These are phyloP conservation scores for Malus sylvestris DNA, from an alignment of 306 rosid genomes.

Conservation along the genomic window DNA sequence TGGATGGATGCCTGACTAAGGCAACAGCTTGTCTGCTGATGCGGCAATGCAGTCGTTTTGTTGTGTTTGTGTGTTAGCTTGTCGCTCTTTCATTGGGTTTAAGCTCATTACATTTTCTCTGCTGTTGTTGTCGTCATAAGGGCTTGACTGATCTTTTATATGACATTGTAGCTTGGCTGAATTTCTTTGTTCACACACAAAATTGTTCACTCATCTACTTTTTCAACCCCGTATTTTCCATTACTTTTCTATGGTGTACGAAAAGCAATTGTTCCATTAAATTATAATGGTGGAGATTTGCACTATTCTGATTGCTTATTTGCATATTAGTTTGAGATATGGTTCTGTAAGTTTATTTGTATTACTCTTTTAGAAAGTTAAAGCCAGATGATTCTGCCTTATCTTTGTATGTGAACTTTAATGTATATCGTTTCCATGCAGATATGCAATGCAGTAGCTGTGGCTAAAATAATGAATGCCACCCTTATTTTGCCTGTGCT, in stretches of 20 bases:
- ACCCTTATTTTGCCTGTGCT: slow-evolving; percentile 94
- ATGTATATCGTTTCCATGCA: slow-evolving; percentile 28
- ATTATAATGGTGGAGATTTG: neutral
- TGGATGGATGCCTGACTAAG: neutral
- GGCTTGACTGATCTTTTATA: neutral
- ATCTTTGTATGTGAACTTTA: neutral
- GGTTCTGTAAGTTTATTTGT: neutral
- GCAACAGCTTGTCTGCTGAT: neutral
- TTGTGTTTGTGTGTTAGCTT: neutral
- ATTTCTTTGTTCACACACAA: neutral
- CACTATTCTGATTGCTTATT: neutral
- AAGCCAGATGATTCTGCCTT: neutral
- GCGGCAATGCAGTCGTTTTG: neutral
- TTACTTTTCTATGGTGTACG: neutral
- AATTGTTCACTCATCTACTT: neutral
- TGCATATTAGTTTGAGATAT: neutral
- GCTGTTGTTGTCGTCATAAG: neutral
- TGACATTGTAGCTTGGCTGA: neutral
- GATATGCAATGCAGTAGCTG: slow-evolving; percentile 99
- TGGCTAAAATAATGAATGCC: slow-evolving; percentile 95
- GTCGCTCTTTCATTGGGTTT: neutral
- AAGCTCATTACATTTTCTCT: neutral
- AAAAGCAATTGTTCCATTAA: neutral
- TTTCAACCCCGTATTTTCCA: neutral
- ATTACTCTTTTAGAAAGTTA: neutral